Base-by-base conservation (phyloP, 768 basidiomycete genomes). In the Brasilioporus rufonigricans region DNA sequence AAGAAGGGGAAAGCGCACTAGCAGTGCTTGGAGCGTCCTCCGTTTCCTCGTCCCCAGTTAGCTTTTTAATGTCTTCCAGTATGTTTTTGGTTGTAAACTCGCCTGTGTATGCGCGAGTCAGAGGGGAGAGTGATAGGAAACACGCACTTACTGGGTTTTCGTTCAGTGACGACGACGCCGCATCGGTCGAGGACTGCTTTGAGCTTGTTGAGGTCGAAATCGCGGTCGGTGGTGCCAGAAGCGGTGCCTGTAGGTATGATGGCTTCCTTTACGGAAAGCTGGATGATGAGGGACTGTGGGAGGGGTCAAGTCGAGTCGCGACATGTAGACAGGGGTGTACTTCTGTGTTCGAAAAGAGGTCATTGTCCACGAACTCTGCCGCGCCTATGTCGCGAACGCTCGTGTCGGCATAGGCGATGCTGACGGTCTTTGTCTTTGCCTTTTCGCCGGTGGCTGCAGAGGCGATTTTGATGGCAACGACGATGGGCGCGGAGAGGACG, bases 211-310 rank as follows among this genome's bases (percentile, higher is more conserved):
- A 97, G 73, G 60, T 98, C 96, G 51, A 94, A 76, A 64, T 98
- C 93, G 24, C 88, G 82, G 65, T 91, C 88, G 1, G 88, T 88
- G 2, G 75, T 84, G 1, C 87, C 89, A 36, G 83, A 79, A 0
- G 75, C 73, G 6, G 89, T 88, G n/a, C 87, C 87, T 0, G 83
- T 83, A 2, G 89, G 78, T 39, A 98, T 76, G 50, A 98, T 80
- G 4, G 93, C 93, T 71, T 99, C 97, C 68, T 98, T 98, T n/a
- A 93, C 91, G 0, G 93, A 94, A 2, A 98, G 81, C 68, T 99
- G 97, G 55, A 98, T 98, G 33, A 98, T 75, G 32, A 98, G 80
- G 2, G 93, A 93, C 96, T 98, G 63, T 32, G 26, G 13, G 39
- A 54, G 45, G 19, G 26, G 51, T 57, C 32, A 57, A 43, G 31